Base-by-base conservation (phyloP, 1,284 basidiomycete genomes). In the Fomitopsis pinicola region DNA sequence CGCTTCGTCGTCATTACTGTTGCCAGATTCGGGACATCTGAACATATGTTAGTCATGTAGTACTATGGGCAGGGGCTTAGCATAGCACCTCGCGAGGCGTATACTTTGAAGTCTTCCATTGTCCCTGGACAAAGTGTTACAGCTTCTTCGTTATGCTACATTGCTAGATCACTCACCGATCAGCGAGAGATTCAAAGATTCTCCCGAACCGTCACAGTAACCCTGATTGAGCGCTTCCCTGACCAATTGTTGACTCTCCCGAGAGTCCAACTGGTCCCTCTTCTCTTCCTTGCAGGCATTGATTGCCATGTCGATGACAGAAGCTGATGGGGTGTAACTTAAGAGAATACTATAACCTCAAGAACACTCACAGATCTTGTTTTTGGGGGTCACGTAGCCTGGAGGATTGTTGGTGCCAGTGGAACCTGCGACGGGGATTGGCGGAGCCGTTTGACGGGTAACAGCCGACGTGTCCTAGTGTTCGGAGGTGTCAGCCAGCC, bases 171-270 rank as follows among this genome's bases (percentile, higher is more conserved):
- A 22, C 63, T 45, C 67, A 87, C 91, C 89, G 22, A 88, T 76
- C 35, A 82, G 73, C 33, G 77, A 78, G 55, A 95, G 74, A 72
- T 92, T 83, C 2, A 85, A 86, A 14, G 78, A 78, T 55, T 83
- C 80, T 2, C 91, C 92, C 56, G 86, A 87, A 8, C 88, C 76
- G 73, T 95, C 94, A 66, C 94, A 95, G 71, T 95, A 95, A 3
- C 89, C 86, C 63, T 91, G 88, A 66, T 93, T 82, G 36, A 88
- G 67, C 1, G 85, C 84, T 71, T 96, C 94, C 64, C 86, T 88
- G 19, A 95, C 86, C 55, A 83, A 80, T 64, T 83, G 82, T 82
- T 93, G 90, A 38, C 84, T 78, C 68, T 87, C 80, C 59, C 85
- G 77, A 67, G 89, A 91, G 58, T 81, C 80, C 9, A 90, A 68